Evolutionary conservation across 352 stramenopile species (phyloP), one percentile per base, ranked within the genome.

Genomic region (Globisporangium spiculum): DNA sequence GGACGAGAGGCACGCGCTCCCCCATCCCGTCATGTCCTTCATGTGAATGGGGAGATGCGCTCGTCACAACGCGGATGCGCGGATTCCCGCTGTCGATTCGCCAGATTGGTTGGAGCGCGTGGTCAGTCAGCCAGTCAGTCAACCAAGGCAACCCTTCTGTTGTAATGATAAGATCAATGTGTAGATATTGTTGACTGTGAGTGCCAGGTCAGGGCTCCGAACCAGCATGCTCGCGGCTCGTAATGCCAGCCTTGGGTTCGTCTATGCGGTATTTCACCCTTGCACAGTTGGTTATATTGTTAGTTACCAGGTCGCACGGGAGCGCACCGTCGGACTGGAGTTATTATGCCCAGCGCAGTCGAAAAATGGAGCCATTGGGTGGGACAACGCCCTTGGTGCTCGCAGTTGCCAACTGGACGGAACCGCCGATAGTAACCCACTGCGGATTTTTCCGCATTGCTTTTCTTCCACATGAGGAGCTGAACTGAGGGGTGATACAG

Each of bases 391-490:
- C 1, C 6, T 50, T 24, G 54, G 12, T 32, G 34, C 26, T 60
- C 38, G 57, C 57, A 63, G 57, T 63, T 63, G 57, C 57, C 57
- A n/a, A 50, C 57, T 63, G 57, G 16, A 63, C 57, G 5, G 30
- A 63, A 50, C 16, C 34, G 18, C 14, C 32, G 56, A 24, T 32
- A 44, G 56, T 20, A 61, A 61, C 30, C 56, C 56, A 61, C 10
- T 32, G 34, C 27, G 26, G 53, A 59, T 59, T 62, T 62, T 24
- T 62, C 52, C 1, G 41, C 56, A 58, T 18, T 20, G 41, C 41
- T 20, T 20, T 50, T 50, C 41, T 50, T 50, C 41, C 41, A 50
- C 16, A 20, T 10, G 5, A 38, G 32, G 8, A 38, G 38, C 14
- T 20, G 6, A 8, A 8, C 41, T 22, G 41, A n/a, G 14, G 2